These are phyloP conservation scores for Saprolegnia parasitica DNA, from an alignment of 352 stramenopile genomes.

Conservation along the genomic window DNA sequence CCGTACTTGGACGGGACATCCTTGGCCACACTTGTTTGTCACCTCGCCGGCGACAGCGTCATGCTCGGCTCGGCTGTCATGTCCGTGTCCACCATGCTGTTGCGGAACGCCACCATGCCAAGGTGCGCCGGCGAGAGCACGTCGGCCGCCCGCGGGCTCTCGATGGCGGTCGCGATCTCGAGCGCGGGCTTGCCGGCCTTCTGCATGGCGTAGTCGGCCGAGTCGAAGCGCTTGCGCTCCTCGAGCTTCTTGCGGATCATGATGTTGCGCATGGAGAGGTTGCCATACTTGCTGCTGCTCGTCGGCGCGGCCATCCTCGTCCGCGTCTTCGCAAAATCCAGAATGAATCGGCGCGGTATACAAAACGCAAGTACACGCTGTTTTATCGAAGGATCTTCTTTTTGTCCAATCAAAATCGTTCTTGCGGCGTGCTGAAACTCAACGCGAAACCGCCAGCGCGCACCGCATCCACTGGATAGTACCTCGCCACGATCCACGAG, in stretches of 20 bases:
- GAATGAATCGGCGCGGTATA: neutral
- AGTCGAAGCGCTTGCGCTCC: slow-evolving; percentile 80
- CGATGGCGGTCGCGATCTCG: neutral
- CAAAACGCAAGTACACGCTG: neutral
- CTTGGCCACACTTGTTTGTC: slow-evolving; percentile 10
- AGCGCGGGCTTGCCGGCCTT: slow-evolving; percentile 25
- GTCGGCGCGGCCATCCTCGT: neutral
- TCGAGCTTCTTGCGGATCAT: slow-evolving; percentile 62
- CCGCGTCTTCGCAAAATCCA: neutral
- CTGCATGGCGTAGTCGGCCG: slow-evolving; percentile 80
- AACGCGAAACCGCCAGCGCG: neutral
- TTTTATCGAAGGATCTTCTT: slow-evolving; percentile 18
- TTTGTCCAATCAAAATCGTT: neutral
- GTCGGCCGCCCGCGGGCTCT: neutral
- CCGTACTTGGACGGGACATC: slow-evolving; percentile 39
- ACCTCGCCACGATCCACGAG: too few species aligned
- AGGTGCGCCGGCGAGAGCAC: slow-evolving; percentile 16
- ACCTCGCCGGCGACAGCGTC: slow-evolving; percentile 8
- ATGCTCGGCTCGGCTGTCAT: neutral
- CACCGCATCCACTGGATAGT: too few species aligned
- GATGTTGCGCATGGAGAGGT: slow-evolving; percentile 73
- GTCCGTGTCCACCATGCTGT: slow-evolving; percentile 16
- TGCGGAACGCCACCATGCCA: slow-evolving; percentile 19
- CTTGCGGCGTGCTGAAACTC: neutral
- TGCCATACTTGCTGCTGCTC: slow-evolving; percentile 32